phyloP scores from a whole-genome alignment of 2,329 filamentous ascomycete genomes.

The Raffaelea ambrosiae region DNA sequence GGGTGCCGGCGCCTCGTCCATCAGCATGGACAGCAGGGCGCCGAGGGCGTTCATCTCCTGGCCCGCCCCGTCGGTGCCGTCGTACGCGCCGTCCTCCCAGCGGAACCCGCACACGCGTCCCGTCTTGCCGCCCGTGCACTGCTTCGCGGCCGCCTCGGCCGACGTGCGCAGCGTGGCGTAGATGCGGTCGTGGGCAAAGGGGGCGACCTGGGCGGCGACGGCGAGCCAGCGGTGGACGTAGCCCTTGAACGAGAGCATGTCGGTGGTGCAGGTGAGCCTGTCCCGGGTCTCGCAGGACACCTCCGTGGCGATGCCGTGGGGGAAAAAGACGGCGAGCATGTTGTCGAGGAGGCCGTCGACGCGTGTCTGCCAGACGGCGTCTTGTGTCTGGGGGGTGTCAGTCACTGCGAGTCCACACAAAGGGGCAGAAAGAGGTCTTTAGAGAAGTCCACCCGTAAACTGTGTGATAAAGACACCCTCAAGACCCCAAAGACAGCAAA shows the following conservation, averaged over 20 bases:
- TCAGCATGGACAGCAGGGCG: conserved; percentile 30
- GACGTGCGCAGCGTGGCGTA: conserved; percentile 49
- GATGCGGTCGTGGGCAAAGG: conserved; percentile 46
- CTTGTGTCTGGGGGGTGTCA: conserved; percentile 22
- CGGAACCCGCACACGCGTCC: conserved; percentile 58
- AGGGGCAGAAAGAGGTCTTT: no score
- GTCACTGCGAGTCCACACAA: no score
- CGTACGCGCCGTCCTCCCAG: conserved; percentile 40
- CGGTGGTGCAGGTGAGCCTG: conserved; percentile 49
- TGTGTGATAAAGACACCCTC: no score
- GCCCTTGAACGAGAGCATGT: conserved; percentile 67
- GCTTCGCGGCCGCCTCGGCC: conserved; percentile 47
- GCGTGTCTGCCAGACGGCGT: conserved; percentile 42
- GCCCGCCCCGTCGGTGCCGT: conserved; percentile 38
- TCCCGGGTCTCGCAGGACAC: conserved; percentile 49
- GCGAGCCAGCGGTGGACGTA: conserved; percentile 59
- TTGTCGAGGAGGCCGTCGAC: conserved; percentile 47
- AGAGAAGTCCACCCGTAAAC: no score
- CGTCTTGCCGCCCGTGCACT: conserved; percentile 45
- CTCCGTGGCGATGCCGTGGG: conserved; percentile 54
- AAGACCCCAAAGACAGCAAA: no score
- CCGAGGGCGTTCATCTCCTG: conserved; percentile 44
- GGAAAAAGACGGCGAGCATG: conserved; percentile 42
- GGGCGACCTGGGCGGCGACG: conserved; percentile 50
- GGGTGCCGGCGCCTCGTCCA: conserved; percentile 13